These are phyloP conservation scores for Lactifluus volemus DNA, from an alignment of 768 basidiomycete genomes.

Conservation along the genomic window DNA sequence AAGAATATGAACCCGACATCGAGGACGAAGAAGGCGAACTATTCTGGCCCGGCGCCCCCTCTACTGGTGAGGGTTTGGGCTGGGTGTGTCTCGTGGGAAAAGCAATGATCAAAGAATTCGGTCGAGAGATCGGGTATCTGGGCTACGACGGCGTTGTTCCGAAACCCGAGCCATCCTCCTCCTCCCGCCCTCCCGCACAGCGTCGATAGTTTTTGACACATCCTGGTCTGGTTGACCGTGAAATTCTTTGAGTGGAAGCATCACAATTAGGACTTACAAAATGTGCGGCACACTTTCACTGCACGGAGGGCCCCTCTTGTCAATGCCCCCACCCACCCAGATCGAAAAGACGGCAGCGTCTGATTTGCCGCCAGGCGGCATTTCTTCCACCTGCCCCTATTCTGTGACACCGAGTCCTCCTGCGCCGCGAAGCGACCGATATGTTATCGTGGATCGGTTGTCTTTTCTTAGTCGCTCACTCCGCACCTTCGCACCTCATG, in stretches of 20 bases:
- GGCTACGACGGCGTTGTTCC: constrained; percentile 67
- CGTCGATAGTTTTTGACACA: constrained; percentile 12
- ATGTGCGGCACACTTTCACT: not conserved
- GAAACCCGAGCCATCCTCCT: constrained; percentile 39
- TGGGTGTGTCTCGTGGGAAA: constrained; percentile 87
- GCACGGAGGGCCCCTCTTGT: not conserved
- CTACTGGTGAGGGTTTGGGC: constrained; percentile 69
- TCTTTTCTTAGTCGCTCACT: not conserved
- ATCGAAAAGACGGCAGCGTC: constrained; percentile 2
- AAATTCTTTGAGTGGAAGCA: not conserved
- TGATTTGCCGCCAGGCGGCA: not conserved
- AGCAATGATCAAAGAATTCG: constrained; percentile 79
- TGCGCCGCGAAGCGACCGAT: not conserved
- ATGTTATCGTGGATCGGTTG: constrained; percentile 5
- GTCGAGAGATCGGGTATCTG: constrained; percentile 63
- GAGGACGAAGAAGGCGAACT: constrained; percentile 82
- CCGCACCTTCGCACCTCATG: not conserved
- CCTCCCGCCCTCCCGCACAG: constrained; percentile 1
- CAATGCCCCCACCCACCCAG: not conserved
- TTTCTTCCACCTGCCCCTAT: not conserved
- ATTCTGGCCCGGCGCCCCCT: constrained; percentile 72
- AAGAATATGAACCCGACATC: constrained; percentile 74
- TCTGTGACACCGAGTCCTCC: not conserved
- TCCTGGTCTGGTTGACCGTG: not conserved
- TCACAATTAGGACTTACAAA: not conserved